Base-by-base conservation (phyloP, 2,329 filamentous ascomycete species). In the Botrytis hyacinthi region DNA sequence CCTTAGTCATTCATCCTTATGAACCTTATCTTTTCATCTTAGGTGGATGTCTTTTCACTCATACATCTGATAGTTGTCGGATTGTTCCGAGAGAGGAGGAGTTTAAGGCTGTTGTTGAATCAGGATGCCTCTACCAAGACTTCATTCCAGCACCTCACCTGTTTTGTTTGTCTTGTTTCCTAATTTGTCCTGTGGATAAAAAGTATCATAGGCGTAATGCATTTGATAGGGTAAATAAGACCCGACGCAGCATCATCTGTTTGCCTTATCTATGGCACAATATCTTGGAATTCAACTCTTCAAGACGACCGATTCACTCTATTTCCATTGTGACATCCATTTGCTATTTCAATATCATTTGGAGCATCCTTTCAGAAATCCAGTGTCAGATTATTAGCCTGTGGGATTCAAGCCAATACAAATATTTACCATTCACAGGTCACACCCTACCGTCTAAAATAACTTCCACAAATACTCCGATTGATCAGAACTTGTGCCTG, bases 251-350 rank as follows among this genome's bases (percentile, higher is more conserved):
- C 37, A 42, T 72, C 37, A 40, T 57, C 35, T 65, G 18, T 44
- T 32, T 66, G 46, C 51, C 70, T 72, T 72, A 72, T 72, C 70
- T 67, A 66, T 72, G 70, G 61, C 70, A 70, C 26, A 32, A 42
- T 18, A 18, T 35, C 37, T 67, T 20, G 14, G 18, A 7, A 9
- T 57, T 26, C 12, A 59, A 59, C 22, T 35, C 42, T 72, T 10
- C 40, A 59, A 46, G 37, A 8, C 1, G 35, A 29, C 48, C 16
- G n/a, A 54, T 57, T 57, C 35, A 57, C 65, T 57, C 26, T 10
- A 57, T 20, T 57, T 57, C 16, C 48, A 42, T 42, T 42, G 66
- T 57, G 20, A 42, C n/a, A 32, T 26, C 12, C 14, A 18, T 57
- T 26, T 29, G 12, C 35, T 22, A 16, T 18, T 54, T 54, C 18